Evolutionary conservation across 139 green algal species (phyloP), one percentile per base, ranked within the genome.

Genomic region (Nannochloris sp.): DNA sequence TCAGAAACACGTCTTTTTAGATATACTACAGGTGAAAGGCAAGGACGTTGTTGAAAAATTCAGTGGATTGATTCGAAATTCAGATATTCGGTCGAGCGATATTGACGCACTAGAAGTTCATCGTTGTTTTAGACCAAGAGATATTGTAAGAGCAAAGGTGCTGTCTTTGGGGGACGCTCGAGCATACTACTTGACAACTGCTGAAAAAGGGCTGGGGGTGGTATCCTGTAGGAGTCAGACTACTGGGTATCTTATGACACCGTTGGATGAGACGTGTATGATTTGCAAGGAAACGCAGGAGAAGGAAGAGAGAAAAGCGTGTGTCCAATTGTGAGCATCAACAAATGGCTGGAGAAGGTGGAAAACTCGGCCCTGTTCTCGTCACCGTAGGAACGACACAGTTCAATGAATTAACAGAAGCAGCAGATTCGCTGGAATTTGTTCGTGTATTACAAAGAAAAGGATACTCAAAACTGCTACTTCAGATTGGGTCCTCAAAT

Each of bases 111-210:
- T 96, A n/a, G 73, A 90, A 10, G 79, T 96, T 49, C 69, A 79
- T 53, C 69, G 75, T 44, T 90, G 82, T 70, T 97, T 96, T 77
- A 76, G 86, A 21, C 90, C 91, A 3, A 89, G 89, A 2, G 91
- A 97, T 77, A 72, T 97, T 8, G 81, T 95, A 29, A 67, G 78
- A 14, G 83, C 81, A 10, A 55, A 83, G 49, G 78, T 92, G 44
- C 59, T 95, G 11, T 93, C 84, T 5, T 57, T 97, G 31, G 90
- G 90, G 21, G 87, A 96, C 59, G 75, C 83, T 0, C 68, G 87
- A n/a, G 85, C 82, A 8, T 96, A 93, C 61, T 90, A 87, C 69
- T 78, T 97, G 3, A 80, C 73, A 57, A 97, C 91, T n/a, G 90
- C 91, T 19, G 75, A 82, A 55, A 91, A 96, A 68, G 72, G 89